Base-by-base conservation (phyloP, 73 alveolate species). In the Effrenium voratum region DNA sequence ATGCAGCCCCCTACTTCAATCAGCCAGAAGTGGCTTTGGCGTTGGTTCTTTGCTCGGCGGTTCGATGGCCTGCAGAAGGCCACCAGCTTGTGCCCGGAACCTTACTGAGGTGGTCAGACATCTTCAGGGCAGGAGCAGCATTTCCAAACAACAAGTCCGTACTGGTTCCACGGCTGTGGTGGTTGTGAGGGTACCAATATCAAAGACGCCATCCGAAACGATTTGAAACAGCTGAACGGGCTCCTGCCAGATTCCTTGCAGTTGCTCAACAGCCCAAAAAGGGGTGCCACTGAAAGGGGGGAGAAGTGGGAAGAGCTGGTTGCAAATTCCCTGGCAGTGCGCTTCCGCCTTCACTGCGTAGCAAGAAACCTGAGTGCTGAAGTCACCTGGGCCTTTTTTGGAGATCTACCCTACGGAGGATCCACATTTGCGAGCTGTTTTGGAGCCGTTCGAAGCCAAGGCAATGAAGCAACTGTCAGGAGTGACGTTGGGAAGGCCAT, bases 221-320 rank as follows among this genome's bases (percentile, higher is more conserved):
- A 52, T 30, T 60, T 60, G 73, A 60, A 60, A 36, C 38, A 30
- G 38, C 28, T 60, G 73, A 60, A 60, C 73, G 38, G 73, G 15
- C 73, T 60, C 73, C n/a, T 60, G 73, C 73, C 73, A 60, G 73
- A 60, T 36, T 60, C 73, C 15, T 60, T 60, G 73, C 73, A 60
- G 73, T 36, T 60, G 73, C 38, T 60, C 28, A 36, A 30, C 38
- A 22, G 38, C 15, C 15, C 15, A 30, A 60, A 60, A 22, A 30
- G 73, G 73, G 73, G 73, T 30, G 28, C 15, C 73, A 36, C 28
- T 60, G 73, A 30, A 36, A 60, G 73, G 73, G 73, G 73, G 28
- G 28, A 60, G 73, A 30, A 30, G 73, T 60, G 73, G 73, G 73
- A 60, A 60, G 73, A 60, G 73, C 73, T 60, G 73, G 73, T 60